Evolutionary conservation across 306 rosid species (phyloP).

Genomic region (Medicago truncatula): MtrunA17r5.0-ANR NC_053048.1:40833501-40834000

Average conservation of each 20-base stretch:
- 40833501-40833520: too few species aligned
- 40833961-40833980: constrained; percentile 39
- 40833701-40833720: too few species aligned
- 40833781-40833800: neutral
- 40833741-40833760: constrained; percentile 4
- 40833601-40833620: too few species aligned
- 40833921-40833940: constrained; percentile 35
- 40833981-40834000: constrained; percentile 44
- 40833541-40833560: too few species aligned
- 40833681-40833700: too few species aligned
- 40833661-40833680: too few species aligned
- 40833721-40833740: neutral
- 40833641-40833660: too few species aligned
- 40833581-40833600: too few species aligned
- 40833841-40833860: constrained; percentile 13
- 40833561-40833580: neutral
- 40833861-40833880: constrained; percentile 27
- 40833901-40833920: constrained; percentile 48
- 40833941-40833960: constrained; percentile 3
- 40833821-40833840: constrained; percentile 9
- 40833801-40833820: constrained; percentile 16
- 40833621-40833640: too few species aligned
- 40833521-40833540: too few species aligned
- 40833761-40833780: neutral
- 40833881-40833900: constrained; percentile 39